Conservation (phyloP, 2,329 filamentous ascomycete genomes). For the Penicillium frequentans region DNA sequence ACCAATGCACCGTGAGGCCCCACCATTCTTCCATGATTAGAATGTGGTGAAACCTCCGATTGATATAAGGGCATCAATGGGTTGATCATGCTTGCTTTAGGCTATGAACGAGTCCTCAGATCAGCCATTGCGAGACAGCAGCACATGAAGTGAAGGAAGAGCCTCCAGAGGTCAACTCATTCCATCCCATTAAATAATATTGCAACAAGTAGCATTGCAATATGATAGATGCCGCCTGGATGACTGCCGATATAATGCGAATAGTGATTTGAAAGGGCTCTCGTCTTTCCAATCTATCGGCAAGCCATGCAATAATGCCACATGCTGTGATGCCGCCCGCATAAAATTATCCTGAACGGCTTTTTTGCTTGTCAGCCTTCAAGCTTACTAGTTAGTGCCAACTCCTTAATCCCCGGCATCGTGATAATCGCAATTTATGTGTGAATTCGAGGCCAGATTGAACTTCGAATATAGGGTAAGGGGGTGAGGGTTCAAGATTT, state of each 20-base stretch:
- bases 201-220: not conserved
- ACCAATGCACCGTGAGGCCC: not conserved
- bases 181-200: too few species aligned
- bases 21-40: not conserved
- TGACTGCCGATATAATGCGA: not conserved
- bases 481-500: too few species aligned
- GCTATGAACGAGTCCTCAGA: too few species aligned
- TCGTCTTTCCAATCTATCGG: not conserved
- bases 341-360: not conserved
- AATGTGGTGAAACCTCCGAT: not conserved
- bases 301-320: not conserved
- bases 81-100: not conserved
- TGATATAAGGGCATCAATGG: not conserved
- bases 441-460: too few species aligned
- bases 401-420: not conserved
- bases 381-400: not conserved
- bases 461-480: too few species aligned
- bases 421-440: too few species aligned
- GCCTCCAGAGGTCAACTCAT: too few species aligned
- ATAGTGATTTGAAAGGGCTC: constrained; percentile 12
- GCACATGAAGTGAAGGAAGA: too few species aligned
- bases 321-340: not conserved
- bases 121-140: too few species aligned
- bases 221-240: not conserved
- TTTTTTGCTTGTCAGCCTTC: not conserved